Conservation (phyloP, 73 alveolate genomes). For the Tetrahymena thermophila region DNA sequence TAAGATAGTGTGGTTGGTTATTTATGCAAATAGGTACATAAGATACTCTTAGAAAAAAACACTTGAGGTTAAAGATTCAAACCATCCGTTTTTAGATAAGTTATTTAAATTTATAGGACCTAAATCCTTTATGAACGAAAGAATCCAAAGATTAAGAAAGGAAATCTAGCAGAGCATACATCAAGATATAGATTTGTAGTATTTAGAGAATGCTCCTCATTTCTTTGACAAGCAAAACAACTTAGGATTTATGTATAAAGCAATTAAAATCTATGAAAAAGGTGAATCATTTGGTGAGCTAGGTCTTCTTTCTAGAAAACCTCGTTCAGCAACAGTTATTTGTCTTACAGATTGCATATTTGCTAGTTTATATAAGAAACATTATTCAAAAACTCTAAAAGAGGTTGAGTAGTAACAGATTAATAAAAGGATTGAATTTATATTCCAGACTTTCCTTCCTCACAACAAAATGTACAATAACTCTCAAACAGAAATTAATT, state of each 20-base stretch:
- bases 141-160: background rate
- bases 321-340: conserved; percentile 30
- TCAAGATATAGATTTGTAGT: background rate
- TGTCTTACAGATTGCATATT: conserved; percentile 16
- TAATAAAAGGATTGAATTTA: background rate
- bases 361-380: conserved; percentile 6
- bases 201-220: background rate
- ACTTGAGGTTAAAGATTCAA: background rate
- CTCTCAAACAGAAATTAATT: background rate
- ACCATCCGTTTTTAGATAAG: background rate
- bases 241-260: background rate
- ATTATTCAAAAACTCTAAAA: background rate
- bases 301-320: conserved; percentile 16
- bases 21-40: background rate
- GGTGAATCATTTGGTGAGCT: conserved; percentile 37
- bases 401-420: background rate
- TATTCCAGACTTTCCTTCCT: background rate
- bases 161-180: background rate
- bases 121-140: background rate
- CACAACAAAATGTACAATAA: background rate
- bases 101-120: background rate
- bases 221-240: background rate
- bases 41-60: background rate
- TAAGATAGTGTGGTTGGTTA: background rate
- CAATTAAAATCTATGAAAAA: background rate